These are phyloP conservation scores for Ceratobasidium theobromae DNA, from an alignment of 1,284 basidiomycete species.

Conservation along the genomic window DNA sequence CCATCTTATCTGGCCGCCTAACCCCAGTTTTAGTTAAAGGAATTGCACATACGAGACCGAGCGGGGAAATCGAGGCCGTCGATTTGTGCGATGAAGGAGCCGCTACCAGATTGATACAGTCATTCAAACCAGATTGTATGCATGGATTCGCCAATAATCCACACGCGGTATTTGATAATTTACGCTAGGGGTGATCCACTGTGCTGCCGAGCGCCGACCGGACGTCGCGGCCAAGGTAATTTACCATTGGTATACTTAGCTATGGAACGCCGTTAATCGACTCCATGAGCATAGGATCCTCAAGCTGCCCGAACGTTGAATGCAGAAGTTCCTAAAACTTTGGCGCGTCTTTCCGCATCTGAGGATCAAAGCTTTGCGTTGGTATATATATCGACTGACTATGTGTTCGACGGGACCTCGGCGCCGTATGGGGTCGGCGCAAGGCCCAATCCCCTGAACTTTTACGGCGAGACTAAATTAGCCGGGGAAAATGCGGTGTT, in stretches of 20 bases:
- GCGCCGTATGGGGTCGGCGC: slow-evolving; percentile 72
- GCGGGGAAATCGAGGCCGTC: slow-evolving; percentile 55
- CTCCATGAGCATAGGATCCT: slow-evolving; percentile 54
- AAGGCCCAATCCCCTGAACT: slow-evolving; percentile 69
- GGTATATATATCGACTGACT: slow-evolving; percentile 71
- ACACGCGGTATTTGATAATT: background rate
- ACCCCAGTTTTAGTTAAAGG: slow-evolving; percentile 49
- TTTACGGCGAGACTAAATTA: slow-evolving; percentile 75
- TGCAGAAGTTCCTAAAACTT: slow-evolving; percentile 59
- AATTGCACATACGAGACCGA: slow-evolving; percentile 62
- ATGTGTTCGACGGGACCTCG: slow-evolving; percentile 82
- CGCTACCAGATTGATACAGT: slow-evolving; percentile 53
- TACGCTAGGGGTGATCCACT: slow-evolving; percentile 72
- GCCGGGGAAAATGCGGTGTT: slow-evolving; percentile 72
- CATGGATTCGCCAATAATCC: slow-evolving; percentile 19
- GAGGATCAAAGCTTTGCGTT: slow-evolving; percentile 58
- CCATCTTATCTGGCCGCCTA: background rate
- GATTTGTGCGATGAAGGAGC: slow-evolving; percentile 59
- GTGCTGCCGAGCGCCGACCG: slow-evolving; percentile 80
- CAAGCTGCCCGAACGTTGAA: slow-evolving; percentile 70
- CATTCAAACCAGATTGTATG: slow-evolving; percentile 67
- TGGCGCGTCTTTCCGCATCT: slow-evolving; percentile 56
- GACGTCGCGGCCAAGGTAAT: slow-evolving; percentile 79
- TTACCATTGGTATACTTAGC: background rate
- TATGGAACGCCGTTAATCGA: background rate